Conservation (phyloP, 2,329 filamentous ascomycete genomes). For the Metarhizium anisopliae region DNA sequence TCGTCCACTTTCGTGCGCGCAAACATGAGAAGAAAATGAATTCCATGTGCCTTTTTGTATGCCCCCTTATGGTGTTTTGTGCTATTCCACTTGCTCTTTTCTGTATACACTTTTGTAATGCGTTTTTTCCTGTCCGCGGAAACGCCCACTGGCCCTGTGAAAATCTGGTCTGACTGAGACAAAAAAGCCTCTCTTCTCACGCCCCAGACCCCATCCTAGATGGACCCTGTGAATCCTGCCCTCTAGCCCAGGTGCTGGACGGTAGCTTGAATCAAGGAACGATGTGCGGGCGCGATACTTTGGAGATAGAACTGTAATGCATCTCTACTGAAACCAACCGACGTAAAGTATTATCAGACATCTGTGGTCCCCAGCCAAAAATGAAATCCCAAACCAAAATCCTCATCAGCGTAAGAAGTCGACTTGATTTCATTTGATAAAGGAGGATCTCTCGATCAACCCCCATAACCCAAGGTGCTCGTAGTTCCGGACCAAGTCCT, state of each 20-base stretch:
- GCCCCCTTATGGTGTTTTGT: background rate
- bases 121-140: background rate
- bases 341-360: background rate
- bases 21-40: background rate
- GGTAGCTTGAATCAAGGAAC: background rate
- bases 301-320: background rate
- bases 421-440: background rate
- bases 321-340: background rate
- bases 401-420: background rate
- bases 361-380: background rate
- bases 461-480: background rate
- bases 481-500: background rate
- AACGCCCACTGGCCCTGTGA: background rate
- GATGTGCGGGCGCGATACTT: background rate
- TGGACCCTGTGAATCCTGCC: background rate
- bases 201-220: background rate
- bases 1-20: background rate
- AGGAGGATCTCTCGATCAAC: background rate
- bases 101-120: background rate
- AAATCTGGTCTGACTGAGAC: background rate
- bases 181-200: background rate
- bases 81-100: background rate
- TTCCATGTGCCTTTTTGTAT: slow-evolving; percentile 2
- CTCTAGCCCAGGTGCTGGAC: background rate
- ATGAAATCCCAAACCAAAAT: background rate